phyloP scores from a whole-genome alignment of 2,329 filamentous ascomycete genomes.

The Diplodia scrobiculata region DNA sequence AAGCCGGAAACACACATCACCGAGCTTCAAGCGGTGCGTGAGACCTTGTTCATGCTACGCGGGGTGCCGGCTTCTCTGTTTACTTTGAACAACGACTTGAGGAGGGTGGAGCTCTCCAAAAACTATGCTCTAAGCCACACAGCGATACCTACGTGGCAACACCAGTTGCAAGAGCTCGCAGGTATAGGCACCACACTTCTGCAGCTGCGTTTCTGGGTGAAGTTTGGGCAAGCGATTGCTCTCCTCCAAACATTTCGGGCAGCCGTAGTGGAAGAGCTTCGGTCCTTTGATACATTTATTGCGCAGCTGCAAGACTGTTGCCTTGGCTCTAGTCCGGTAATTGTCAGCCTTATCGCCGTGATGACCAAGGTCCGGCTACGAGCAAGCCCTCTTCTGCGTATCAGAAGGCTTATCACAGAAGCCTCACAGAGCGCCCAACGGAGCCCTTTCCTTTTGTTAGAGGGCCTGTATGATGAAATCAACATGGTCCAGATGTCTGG shows the following conservation, averaged over 20 bases:
- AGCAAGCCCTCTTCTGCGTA: constrained; percentile 59
- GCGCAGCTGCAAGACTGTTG: constrained; percentile 63
- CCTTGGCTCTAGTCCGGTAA: constrained; percentile 56
- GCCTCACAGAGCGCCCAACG: constrained; percentile 33
- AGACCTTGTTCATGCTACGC: constrained; percentile 81
- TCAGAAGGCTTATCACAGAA: constrained; percentile 62
- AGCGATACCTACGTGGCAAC: constrained; percentile 39
- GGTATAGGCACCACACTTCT: constrained; percentile 53
- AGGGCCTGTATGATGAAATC: constrained; percentile 72
- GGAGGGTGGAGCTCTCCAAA: constrained; percentile 31
- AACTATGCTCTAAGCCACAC: constrained; percentile 46
- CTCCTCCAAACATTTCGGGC: constrained; percentile 70
- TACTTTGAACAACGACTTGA: constrained; percentile 37
- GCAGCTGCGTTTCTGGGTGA: constrained; percentile 54
- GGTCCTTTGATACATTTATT: constrained; percentile 61
- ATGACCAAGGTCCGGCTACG: constrained; percentile 59
- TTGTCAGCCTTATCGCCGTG: constrained; percentile 68
- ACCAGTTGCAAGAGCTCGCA: constrained; percentile 51
- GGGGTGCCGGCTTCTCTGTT: constrained; percentile 78
- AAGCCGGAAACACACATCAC: constrained; percentile 52
- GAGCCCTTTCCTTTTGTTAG: constrained; percentile 71
- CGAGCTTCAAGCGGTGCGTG: constrained; percentile 73
- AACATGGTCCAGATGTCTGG: constrained; percentile 70
- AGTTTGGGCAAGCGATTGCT: constrained; percentile 40
- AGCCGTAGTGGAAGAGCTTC: constrained; percentile 60